Evolutionary conservation across 306 rosid species (phyloP).

Genomic region (Lithocarpus polystachyus): DNA sequence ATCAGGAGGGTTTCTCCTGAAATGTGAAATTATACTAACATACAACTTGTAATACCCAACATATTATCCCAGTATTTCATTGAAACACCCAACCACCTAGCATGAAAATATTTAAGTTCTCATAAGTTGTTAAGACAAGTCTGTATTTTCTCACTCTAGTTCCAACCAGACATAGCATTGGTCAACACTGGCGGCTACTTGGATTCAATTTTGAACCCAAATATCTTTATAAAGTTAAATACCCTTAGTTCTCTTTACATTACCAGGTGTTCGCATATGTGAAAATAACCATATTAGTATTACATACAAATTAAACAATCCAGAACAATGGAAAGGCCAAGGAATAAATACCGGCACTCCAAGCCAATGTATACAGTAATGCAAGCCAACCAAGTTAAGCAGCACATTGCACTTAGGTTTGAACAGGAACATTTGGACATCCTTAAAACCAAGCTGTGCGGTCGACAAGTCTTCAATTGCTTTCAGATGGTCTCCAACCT

Average conservation of each 20-base stretch:
- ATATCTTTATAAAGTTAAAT: neutral
- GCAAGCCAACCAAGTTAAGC: slow-evolving; percentile 72
- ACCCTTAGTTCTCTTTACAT: neutral
- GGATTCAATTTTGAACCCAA: neutral
- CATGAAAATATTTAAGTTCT: neutral
- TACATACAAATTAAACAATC: neutral
- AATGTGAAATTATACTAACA: neutral
- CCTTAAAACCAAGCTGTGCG: slow-evolving; percentile 60
- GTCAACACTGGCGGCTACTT: neutral
- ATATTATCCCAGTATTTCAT: neutral
- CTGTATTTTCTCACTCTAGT: neutral
- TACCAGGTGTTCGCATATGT: neutral
- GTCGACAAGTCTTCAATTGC: slow-evolving; percentile 45
- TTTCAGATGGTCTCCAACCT: slow-evolving; percentile 60
- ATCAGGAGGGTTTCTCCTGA: neutral
- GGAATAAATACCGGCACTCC: slow-evolving; percentile 50
- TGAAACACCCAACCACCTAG: neutral
- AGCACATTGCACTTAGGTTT: slow-evolving; percentile 47
- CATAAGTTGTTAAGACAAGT: neutral
- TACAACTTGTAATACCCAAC: neutral
- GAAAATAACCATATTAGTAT: neutral
- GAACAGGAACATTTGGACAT: slow-evolving; percentile 61
- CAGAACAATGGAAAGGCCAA: slow-evolving; percentile 5
- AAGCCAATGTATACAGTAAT: slow-evolving; percentile 55
- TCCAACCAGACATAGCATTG: neutral